A percentile compares a stretch with the other conserved stretches of the same genome.
These are phyloP conservation scores for Fusarium napiforme DNA, from an alignment of 2,329 filamentous ascomycete genomes.

Conservation along the genomic window DNA sequence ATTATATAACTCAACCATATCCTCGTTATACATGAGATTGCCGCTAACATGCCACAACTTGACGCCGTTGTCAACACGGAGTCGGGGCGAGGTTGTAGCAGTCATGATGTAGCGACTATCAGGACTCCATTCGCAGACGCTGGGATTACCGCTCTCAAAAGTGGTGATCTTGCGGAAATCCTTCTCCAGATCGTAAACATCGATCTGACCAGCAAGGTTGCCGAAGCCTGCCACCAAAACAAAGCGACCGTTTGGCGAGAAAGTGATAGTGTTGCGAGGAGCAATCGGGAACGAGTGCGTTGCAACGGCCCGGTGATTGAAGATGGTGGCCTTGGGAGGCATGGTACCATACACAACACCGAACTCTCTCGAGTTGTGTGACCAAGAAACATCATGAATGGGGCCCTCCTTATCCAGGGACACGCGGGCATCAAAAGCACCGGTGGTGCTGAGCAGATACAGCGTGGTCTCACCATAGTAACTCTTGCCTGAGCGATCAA, in stretches of 20 bases:
- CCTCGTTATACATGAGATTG: conserved; percentile 91
- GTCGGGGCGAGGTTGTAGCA: conserved; percentile 93
- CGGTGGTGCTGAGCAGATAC: conserved; percentile 92
- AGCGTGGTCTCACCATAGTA: conserved; percentile 99
- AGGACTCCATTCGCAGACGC: conserved; percentile 96
- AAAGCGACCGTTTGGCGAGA: conserved; percentile 93
- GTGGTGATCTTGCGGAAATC: conserved; percentile 93
- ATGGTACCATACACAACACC: conserved; percentile 98
- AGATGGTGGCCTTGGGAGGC: conserved; percentile 99
- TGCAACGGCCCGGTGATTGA: conserved; percentile 86
- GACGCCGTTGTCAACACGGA: conserved; percentile 96
- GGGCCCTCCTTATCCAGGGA: conserved; percentile 96
- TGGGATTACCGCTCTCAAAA: conserved; percentile 94
- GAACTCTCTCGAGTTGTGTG: conserved; percentile 96
- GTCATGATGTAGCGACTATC: conserved; percentile 96
- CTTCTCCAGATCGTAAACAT: conserved; percentile 95
- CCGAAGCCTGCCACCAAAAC: conserved; percentile 96
- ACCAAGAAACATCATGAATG: conserved; percentile 99
- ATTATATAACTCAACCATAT: conserved; percentile 93
- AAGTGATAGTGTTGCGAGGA: conserved; percentile 93
- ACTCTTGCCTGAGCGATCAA: conserved; percentile 98
- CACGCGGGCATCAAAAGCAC: conserved; percentile 91
- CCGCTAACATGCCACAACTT: conserved; percentile 95
- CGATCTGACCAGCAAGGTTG: conserved; percentile 96
- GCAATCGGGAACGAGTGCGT: conserved; percentile 87